Evolutionary conservation across 441 rosid species (phyloP).

Genomic region (Theobroma grandiflorum): DNA sequence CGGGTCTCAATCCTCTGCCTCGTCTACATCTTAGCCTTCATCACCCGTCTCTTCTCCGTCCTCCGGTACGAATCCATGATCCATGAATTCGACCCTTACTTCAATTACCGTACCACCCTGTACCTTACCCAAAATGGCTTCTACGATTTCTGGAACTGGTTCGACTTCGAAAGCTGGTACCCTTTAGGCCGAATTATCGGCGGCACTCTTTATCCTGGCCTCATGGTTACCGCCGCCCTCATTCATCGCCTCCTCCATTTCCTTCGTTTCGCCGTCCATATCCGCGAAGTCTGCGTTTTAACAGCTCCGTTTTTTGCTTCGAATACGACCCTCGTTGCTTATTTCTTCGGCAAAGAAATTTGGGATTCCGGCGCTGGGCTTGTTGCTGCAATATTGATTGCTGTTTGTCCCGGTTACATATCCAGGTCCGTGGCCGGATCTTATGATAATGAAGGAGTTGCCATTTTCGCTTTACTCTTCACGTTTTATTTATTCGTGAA

Average conservation of each 20-base stretch:
- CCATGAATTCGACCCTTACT: constrained; percentile 98
- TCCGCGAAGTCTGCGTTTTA: constrained; percentile 95
- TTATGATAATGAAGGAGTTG: constrained; percentile 93
- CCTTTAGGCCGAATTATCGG: constrained; percentile 96
- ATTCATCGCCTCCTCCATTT: constrained; percentile 73
- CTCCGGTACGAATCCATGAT: constrained; percentile 99
- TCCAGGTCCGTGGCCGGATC: constrained; percentile 96
- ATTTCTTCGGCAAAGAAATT: constrained; percentile 94
- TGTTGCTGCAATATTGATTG: constrained; percentile 87
- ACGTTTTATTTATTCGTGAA: constrained; percentile 94
- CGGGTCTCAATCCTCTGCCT: constrained; percentile 84
- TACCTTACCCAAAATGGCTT: constrained; percentile 91
- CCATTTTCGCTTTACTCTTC: constrained; percentile 82
- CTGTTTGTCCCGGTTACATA: constrained; percentile 93
- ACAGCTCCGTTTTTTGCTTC: constrained; percentile 98
- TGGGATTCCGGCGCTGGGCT: constrained; percentile 98
- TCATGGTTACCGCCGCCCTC: constrained; percentile 94
- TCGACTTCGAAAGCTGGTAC: constrained; percentile 96
- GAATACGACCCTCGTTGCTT: constrained; percentile 92
- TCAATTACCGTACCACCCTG: constrained; percentile 94
- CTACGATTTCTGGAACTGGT: constrained; percentile 99
- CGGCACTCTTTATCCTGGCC: constrained; percentile 95
- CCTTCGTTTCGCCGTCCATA: constrained; percentile 85
- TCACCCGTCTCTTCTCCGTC: constrained; percentile 86
- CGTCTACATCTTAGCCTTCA: constrained; percentile 85